A percentile compares a stretch with the other conserved stretches of the same genome.
phyloP scores from a whole-genome alignment of 2,329 filamentous ascomycete genomes.

The Chaetomiaceae sp. region DNA sequence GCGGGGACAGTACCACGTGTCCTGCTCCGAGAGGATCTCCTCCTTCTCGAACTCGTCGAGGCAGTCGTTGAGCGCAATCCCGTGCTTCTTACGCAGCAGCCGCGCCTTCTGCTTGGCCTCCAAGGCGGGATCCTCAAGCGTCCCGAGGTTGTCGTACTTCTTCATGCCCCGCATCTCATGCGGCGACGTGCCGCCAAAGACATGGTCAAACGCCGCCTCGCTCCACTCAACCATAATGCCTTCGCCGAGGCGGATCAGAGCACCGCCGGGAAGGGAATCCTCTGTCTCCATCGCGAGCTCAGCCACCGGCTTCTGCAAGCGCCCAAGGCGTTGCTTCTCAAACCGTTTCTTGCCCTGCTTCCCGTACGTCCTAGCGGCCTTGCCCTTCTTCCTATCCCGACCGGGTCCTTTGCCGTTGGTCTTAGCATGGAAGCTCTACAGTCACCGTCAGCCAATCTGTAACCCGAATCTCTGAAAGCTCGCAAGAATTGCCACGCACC shows the following conservation, averaged over 20 bases:
- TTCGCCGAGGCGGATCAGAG: constrained; percentile 75
- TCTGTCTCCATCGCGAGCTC: constrained; percentile 32
- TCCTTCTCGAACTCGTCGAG: constrained; percentile 92
- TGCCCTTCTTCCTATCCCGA: constrained; percentile 43
- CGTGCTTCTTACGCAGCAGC: constrained; percentile 62
- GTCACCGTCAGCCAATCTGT: constrained; percentile 2
- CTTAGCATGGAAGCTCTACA: constrained; percentile 20
- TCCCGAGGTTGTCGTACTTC: constrained; percentile 52
- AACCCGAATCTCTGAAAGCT: background rate
- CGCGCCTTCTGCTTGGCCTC: constrained; percentile 60
- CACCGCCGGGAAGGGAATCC: constrained; percentile 43
- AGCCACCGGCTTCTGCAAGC: constrained; percentile 30
- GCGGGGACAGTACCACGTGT: constrained; percentile 94
- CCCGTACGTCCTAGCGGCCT: constrained; percentile 41
- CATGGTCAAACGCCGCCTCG: constrained; percentile 60
- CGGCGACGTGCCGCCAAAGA: constrained; percentile 57
- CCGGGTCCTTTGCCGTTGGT: constrained; percentile 23
- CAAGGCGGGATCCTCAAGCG: constrained; percentile 60
- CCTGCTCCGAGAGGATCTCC: constrained; percentile 88
- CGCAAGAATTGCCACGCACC: constrained; percentile 31
- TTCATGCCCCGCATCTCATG: constrained; percentile 54
- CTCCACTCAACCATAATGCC: constrained; percentile 85
- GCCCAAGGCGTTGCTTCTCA: constrained; percentile 37
- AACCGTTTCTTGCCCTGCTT: constrained; percentile 47
- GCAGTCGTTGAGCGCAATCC: constrained; percentile 83